phyloP scores from a whole-genome alignment of 768 basidiomycete species.

The Ramaria sp. region DNA sequence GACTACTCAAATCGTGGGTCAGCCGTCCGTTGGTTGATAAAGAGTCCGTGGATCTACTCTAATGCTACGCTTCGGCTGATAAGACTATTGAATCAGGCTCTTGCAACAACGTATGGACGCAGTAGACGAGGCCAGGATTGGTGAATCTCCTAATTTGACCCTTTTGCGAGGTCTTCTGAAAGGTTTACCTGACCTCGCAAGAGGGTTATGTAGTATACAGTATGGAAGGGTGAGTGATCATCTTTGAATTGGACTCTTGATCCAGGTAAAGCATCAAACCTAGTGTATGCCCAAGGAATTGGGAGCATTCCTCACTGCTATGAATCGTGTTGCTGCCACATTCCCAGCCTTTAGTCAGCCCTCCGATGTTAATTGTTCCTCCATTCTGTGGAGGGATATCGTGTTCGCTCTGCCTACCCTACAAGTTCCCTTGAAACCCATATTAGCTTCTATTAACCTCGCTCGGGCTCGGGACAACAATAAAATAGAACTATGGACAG shows the following conservation, averaged over 20 bases:
- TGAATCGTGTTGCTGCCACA: slow-evolving; percentile 54
- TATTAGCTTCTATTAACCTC: slow-evolving; percentile 47
- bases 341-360: slow-evolving; percentile 40
- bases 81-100: slow-evolving; percentile 31
- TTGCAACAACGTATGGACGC: slow-evolving; percentile 74
- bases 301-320: slow-evolving; percentile 59
- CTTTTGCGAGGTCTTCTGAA: slow-evolving; percentile 59
- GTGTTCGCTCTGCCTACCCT: slow-evolving; percentile 59
- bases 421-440: slow-evolving; percentile 36
- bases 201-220: slow-evolving; percentile 79
- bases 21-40: slow-evolving; percentile 73
- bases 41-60: slow-evolving; percentile 28
- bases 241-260: background rate
- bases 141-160: slow-evolving; percentile 49
- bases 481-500: slow-evolving; percentile 62
- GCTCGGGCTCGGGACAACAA: slow-evolving; percentile 53
- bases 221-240: slow-evolving; percentile 69
- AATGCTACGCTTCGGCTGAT: background rate
- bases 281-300: slow-evolving; percentile 83
- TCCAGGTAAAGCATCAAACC: background rate
- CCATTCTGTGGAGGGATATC: slow-evolving; percentile 58
- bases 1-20: slow-evolving; percentile 78
- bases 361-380: slow-evolving; percentile 46
- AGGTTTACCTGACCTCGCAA: slow-evolving; percentile 77
- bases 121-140: slow-evolving; percentile 67